Conservation (phyloP, 371 early-diverging fungal species). For the Batrachochytrium dendrobatidis region DNA sequence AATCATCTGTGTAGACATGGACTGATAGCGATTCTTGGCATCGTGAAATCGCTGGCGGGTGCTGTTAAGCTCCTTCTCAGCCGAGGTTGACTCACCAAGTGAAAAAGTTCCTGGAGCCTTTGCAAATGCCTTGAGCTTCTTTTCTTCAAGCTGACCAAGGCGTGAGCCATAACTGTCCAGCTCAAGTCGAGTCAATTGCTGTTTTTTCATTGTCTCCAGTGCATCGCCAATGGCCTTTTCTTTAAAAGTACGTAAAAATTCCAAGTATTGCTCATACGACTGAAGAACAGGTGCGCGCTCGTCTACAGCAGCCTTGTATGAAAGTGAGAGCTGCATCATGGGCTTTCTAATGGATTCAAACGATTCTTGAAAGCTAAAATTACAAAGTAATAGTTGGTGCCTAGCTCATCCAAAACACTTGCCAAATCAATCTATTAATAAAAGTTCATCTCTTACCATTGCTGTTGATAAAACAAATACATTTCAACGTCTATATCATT, state of each 20-base stretch:
- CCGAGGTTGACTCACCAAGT: constrained; percentile 4
- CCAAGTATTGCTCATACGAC: constrained; percentile 22
- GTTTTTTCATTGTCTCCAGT: constrained; percentile 33
- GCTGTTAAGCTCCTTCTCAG: constrained; percentile 31
- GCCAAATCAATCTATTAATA: background rate
- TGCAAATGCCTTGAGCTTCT: constrained; percentile 18
- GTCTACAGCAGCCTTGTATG: constrained; percentile 11
- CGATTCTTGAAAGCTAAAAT: constrained; percentile 28
- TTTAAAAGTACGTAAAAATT: constrained; percentile 31
- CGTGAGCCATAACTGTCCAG: constrained; percentile 26
- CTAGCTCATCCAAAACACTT: too few relatives aligned
- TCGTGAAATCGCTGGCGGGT: constrained; percentile 26
- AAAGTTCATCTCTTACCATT: constrained; percentile 22
- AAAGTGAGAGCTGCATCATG: constrained; percentile 6
- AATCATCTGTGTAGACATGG: constrained; percentile 29
- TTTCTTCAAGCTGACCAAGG: constrained; percentile 23
- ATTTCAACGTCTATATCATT: constrained; percentile 36
- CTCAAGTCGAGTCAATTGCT: constrained; percentile 30
- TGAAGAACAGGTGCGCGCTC: constrained; percentile 21
- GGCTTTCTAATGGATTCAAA: constrained; percentile 26
- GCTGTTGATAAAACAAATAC: constrained; percentile 37
- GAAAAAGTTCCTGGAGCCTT: background rate
- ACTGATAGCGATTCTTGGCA: constrained; percentile 30
- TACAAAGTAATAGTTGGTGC: background rate
- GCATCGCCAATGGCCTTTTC: constrained; percentile 37